These are phyloP conservation scores for Phytophthora hibernalis DNA, from an alignment of 352 stramenopile genomes.

Conservation along the genomic window DNA sequence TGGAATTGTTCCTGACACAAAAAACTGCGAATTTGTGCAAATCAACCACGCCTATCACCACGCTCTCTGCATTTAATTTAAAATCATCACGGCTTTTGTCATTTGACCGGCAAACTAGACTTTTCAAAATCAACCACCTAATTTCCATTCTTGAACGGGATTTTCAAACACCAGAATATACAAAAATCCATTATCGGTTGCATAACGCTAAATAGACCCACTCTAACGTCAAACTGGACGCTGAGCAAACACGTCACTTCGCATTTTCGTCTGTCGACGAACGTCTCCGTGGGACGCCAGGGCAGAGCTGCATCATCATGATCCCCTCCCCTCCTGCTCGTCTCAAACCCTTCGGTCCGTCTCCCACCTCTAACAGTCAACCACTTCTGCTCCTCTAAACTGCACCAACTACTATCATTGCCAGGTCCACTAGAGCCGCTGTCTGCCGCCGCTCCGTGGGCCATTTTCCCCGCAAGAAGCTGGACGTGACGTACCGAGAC, in stretches of 20 bases:
- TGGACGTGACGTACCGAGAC: slow-evolving; percentile 83
- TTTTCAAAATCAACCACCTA: too few species aligned
- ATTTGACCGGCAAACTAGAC: too few species aligned
- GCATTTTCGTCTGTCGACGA: neutral
- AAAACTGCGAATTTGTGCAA: too few species aligned
- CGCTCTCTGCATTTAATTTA: too few species aligned
- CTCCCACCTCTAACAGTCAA: neutral
- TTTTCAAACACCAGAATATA: too few species aligned
- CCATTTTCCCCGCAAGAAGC: slow-evolving; percentile 84
- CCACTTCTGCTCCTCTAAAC: too few species aligned
- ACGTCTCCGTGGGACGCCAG: too few species aligned
- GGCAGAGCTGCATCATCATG: slow-evolving; percentile 6
- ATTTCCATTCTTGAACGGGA: too few species aligned
- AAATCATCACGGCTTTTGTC: too few species aligned
- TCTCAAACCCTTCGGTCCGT: slow-evolving; percentile 39
- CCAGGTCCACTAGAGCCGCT: slow-evolving; percentile 62
- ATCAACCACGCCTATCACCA: too few species aligned
- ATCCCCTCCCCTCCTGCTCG: slow-evolving; percentile 17
- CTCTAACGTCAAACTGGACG: neutral
- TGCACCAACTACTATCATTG: neutral
- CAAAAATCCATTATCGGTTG: neutral
- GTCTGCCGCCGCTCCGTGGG: slow-evolving; percentile 69
- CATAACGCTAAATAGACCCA: neutral
- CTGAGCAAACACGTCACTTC: slow-evolving; percentile 24
- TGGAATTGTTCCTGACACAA: too few species aligned